These are phyloP conservation scores for Phytophthora agathidicida DNA, from an alignment of 352 stramenopile species.

Conservation along the genomic window DNA sequence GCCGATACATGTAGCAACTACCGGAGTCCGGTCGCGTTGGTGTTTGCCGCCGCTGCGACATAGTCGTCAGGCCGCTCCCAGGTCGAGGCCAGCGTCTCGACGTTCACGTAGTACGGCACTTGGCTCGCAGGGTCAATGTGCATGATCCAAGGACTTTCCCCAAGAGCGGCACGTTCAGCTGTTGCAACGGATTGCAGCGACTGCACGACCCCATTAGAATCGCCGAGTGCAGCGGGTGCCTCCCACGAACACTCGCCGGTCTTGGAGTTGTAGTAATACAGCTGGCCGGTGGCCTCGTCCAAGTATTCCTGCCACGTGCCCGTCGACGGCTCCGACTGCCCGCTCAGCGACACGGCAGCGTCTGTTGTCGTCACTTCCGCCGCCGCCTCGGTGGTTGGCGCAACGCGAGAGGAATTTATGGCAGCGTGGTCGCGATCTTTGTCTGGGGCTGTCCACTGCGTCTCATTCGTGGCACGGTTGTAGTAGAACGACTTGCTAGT, in stretches of 20 bases:
- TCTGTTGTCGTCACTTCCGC: constrained; percentile 3
- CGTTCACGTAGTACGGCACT: constrained; percentile 61
- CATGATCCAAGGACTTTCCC: constrained; percentile 37
- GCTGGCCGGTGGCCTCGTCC: constrained; percentile 54
- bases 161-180: constrained; percentile 9
- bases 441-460: constrained; percentile 46
- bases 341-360: constrained; percentile 3
- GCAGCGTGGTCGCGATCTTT: constrained; percentile 19
- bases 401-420: constrained; percentile 12
- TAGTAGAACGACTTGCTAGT: constrained; percentile 67
- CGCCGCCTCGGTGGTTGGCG: neutral
- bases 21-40: too few species aligned
- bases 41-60: constrained; percentile 1
- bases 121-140: constrained; percentile 54
- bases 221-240: constrained; percentile 20
- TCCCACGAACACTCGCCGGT: constrained; percentile 73
- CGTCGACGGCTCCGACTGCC: constrained; percentile 4
- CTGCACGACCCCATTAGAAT: constrained; percentile 6
- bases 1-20: too few species aligned
- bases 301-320: constrained; percentile 65
- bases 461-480: constrained; percentile 42
- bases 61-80: constrained; percentile 54
- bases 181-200: constrained; percentile 9
- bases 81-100: constrained; percentile 48
- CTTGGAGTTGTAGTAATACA: constrained; percentile 75